These are phyloP conservation scores for Pleomassaria siparia DNA, from an alignment of 2,329 filamentous ascomycete genomes.

Conservation along the genomic window DNA sequence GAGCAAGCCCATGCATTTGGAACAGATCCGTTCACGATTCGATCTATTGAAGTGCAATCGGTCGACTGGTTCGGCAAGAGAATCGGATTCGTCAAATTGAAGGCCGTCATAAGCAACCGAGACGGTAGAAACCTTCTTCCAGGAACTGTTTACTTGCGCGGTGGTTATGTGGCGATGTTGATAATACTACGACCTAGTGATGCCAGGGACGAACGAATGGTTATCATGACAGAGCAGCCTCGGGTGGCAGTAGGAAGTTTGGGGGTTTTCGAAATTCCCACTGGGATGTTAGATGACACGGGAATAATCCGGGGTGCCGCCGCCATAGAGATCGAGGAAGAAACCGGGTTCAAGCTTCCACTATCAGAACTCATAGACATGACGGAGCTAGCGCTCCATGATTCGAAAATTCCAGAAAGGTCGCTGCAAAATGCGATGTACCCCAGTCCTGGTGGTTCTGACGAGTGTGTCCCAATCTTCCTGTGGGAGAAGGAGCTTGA, in stretches of 20 bases:
- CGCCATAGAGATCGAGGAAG: conserved; percentile 58
- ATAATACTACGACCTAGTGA: conserved; percentile 56
- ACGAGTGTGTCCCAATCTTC: conserved; percentile 59
- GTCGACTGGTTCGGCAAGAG: conserved; percentile 53
- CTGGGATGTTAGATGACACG: conserved; percentile 56
- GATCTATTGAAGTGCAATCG: conserved; percentile 53
- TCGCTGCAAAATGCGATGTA: conserved; percentile 53
- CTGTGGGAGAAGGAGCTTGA: conserved; percentile 54
- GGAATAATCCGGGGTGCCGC: conserved; percentile 55
- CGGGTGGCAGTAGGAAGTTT: conserved; percentile 56
- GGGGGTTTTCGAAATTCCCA: conserved; percentile 55
- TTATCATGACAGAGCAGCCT: conserved; percentile 57
- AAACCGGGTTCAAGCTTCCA: conserved; percentile 54
- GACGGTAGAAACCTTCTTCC: conserved; percentile 50
- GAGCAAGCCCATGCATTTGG: conserved; percentile 51
- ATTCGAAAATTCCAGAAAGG: conserved; percentile 19
- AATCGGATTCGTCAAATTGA: conserved; percentile 57
- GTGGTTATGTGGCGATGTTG: conserved; percentile 58
- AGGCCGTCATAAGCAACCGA: conserved; percentile 51
- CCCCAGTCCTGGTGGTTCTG: conserved; percentile 55
- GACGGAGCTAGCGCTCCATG: conserved; percentile 50
- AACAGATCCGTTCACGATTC: conserved; percentile 50
- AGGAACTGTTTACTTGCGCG: conserved; percentile 56
- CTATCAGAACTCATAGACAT: conserved; percentile 54
- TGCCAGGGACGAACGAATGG: conserved; percentile 50